phyloP scores from a whole-genome alignment of 345 rosid genomes.

The Linum tenue region DNA sequence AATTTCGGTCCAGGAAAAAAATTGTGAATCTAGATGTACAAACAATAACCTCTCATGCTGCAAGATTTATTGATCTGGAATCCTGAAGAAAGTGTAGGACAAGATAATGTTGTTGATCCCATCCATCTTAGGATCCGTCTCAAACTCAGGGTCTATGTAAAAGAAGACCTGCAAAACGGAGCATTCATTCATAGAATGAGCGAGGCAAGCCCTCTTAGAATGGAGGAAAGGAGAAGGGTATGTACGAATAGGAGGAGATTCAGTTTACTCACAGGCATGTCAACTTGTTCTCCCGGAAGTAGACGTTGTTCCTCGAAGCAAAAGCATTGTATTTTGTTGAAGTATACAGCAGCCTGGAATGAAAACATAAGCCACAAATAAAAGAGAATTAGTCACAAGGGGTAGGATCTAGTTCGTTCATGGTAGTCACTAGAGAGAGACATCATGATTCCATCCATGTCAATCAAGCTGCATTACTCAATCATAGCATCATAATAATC shows the following conservation, averaged over 20 bases:
- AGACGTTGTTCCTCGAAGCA: slow-evolving; percentile 97
- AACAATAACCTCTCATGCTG: background rate
- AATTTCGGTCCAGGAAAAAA: too few relatives aligned
- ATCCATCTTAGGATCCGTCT: slow-evolving; percentile 83
- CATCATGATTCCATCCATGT: too few relatives aligned
- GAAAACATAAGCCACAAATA: background rate
- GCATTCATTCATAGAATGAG: background rate
- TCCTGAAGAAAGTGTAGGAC: slow-evolving; percentile 92
- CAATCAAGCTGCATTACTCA: too few relatives aligned
- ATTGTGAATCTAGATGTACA: too few relatives aligned
- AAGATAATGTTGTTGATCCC: slow-evolving; percentile 80
- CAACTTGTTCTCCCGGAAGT: slow-evolving; percentile 91
- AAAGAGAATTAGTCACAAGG: too few relatives aligned
- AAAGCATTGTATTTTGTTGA: slow-evolving; percentile 91
- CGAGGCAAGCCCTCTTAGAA: background rate
- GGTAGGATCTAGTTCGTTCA: too few relatives aligned
- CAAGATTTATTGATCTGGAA: slow-evolving; percentile 43
- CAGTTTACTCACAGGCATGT: slow-evolving; percentile 67
- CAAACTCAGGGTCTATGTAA: slow-evolving; percentile 91
- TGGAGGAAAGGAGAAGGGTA: background rate
- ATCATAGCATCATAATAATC: too few relatives aligned
- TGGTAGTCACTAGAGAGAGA: too few relatives aligned
- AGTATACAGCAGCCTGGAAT: slow-evolving; percentile 81
- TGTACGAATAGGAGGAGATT: too few relatives aligned
- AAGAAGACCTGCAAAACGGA: slow-evolving; percentile 63